phyloP scores from a whole-genome alignment of 2,329 filamentous ascomycete genomes.

The Clarireedia hainanense region DNA sequence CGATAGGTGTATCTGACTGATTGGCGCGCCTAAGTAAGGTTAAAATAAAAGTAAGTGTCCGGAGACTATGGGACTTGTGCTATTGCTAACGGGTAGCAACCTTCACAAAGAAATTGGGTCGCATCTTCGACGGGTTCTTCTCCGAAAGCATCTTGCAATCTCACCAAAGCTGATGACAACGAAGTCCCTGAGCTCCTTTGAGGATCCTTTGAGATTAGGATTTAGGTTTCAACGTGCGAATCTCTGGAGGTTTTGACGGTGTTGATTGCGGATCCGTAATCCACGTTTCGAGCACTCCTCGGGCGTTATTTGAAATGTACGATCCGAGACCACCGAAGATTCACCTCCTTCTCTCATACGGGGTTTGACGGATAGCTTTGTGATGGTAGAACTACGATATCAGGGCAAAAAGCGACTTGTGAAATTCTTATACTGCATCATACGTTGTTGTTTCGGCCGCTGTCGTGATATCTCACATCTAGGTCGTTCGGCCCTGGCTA shows the following conservation, averaged over 20 bases:
- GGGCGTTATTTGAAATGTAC: no score
- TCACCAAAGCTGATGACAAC: not conserved
- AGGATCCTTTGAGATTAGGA: not conserved
- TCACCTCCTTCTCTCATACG: no score
- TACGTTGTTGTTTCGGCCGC: not conserved
- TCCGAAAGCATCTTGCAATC: conserved; percentile 1
- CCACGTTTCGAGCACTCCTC: no score
- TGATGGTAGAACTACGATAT: no score
- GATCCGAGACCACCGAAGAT: no score
- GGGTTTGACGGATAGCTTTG: no score
- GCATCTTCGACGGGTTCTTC: conserved; percentile 1
- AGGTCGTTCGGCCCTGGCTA: not conserved
- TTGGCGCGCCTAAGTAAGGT: not conserved
- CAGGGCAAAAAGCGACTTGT: not conserved
- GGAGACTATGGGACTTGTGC: not conserved
- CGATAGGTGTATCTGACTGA: not conserved
- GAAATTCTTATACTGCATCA: not conserved
- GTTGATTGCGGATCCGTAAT: no score
- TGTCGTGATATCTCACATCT: not conserved
- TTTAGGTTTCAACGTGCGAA: not conserved
- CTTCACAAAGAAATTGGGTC: not conserved
- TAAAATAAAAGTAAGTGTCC: not conserved
- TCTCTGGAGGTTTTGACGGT: not conserved
- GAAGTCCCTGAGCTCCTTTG: not conserved
- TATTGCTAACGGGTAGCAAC: conserved; percentile 3